A percentile compares a stretch with the other conserved stretches of the same genome.
Evolutionary conservation across 805 yeast species (phyloP).

Genomic region (Schizosaccharomyces osmophilus): DNA sequence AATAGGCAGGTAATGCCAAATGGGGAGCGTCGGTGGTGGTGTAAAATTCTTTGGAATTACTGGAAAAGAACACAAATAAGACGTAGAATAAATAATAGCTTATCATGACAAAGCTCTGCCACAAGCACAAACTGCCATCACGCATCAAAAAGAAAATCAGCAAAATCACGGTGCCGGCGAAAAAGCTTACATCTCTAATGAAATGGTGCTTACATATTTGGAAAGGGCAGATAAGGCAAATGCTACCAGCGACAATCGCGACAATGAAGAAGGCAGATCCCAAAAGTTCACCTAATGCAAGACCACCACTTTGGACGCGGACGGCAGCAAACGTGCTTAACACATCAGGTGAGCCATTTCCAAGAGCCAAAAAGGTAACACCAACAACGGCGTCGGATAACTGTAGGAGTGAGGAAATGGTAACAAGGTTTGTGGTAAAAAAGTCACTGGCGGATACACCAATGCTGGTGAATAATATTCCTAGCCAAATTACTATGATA

Average conservation of each 20-base stretch:
- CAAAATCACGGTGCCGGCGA: constrained; percentile 25
- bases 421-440: constrained; percentile 52
- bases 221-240: constrained; percentile 46
- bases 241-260: constrained; percentile 55
- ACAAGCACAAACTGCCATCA: constrained; percentile 30
- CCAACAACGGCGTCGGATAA: constrained; percentile 55
- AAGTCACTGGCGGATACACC: constrained; percentile 67
- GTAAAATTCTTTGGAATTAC: background rate
- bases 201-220: constrained; percentile 25
- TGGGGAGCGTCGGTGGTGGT: background rate
- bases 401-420: constrained; percentile 34
- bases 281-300: constrained; percentile 74
- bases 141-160: constrained; percentile 16
- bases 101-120: constrained; percentile 36
- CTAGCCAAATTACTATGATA: constrained; percentile 11
- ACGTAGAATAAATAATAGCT: constrained; percentile 36
- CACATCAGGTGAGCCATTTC: constrained; percentile 82
- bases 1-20: background rate
- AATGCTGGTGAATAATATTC: constrained; percentile 31
- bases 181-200: constrained; percentile 35
- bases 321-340: constrained; percentile 66
- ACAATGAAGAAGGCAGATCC: constrained; percentile 75
- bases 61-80: constrained; percentile 14
- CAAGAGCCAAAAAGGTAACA: constrained; percentile 65
- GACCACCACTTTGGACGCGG: constrained; percentile 38